Evolutionary conservation across 2,329 filamentous ascomycete genomes (phyloP).

Genomic region (Calonectria leucothoes): DNA sequence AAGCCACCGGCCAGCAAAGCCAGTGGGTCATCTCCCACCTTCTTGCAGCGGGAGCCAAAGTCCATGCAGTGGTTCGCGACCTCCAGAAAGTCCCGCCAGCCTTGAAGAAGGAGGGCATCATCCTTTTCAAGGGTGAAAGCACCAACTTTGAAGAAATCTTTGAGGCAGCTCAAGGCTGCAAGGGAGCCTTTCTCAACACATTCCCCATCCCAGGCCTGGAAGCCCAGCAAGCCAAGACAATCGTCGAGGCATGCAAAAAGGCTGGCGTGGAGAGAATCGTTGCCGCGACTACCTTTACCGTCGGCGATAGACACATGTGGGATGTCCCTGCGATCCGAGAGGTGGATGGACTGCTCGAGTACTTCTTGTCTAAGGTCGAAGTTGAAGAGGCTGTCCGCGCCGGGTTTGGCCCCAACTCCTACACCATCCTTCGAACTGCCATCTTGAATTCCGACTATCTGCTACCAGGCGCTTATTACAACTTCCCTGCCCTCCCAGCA

Average conservation of each 20-base stretch:
- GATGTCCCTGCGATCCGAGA: constrained; percentile 29
- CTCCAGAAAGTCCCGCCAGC: constrained; percentile 40
- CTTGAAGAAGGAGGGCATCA: constrained; percentile 42
- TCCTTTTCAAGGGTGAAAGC: constrained; percentile 51
- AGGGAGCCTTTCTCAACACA: constrained; percentile 45
- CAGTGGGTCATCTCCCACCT: constrained; percentile 46
- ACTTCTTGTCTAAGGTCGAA: constrained; percentile 52
- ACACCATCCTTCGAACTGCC: constrained; percentile 49
- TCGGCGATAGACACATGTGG: constrained; percentile 36
- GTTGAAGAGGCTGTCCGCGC: constrained; percentile 48
- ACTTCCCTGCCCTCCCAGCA: constrained; percentile 45
- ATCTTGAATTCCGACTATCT: constrained; percentile 45
- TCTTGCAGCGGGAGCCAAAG: constrained; percentile 46
- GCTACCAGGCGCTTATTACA: constrained; percentile 31
- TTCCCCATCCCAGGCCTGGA: constrained; percentile 44
- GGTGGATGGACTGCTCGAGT: constrained; percentile 32
- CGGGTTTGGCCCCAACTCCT: constrained; percentile 39
- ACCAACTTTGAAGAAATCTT: constrained; percentile 44
- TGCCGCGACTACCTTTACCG: constrained; percentile 37
- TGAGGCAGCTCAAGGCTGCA: constrained; percentile 48
- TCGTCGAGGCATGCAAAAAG: constrained; percentile 46
- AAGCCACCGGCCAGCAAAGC: constrained; percentile 50
- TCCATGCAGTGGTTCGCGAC: constrained; percentile 52
- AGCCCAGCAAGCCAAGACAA: constrained; percentile 43
- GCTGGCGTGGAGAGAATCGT: constrained; percentile 47